phyloP scores from a whole-genome alignment of 768 basidiomycete genomes.

The Russula dissimulans region DNA sequence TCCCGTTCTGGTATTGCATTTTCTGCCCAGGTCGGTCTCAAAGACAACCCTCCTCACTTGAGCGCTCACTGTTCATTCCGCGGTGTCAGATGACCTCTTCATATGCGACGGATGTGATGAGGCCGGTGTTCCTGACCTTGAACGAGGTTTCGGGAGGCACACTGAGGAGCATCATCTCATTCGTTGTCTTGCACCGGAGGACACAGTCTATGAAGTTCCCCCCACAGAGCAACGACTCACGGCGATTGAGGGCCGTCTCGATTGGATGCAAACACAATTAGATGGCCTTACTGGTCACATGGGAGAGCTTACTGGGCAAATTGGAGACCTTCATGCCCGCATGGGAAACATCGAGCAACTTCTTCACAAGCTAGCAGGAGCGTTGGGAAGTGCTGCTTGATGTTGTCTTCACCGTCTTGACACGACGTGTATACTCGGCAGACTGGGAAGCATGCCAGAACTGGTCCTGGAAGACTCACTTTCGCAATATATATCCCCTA shows the following conservation, averaged over 20 bases:
- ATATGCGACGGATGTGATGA: background rate
- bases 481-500: too few species aligned
- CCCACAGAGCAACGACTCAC: background rate
- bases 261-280: background rate
- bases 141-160: background rate
- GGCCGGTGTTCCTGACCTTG: background rate
- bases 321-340: background rate
- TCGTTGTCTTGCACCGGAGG: conserved; percentile 2
- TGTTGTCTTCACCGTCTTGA: too few species aligned
- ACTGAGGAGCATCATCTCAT: conserved; percentile 1
- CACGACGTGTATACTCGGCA: too few species aligned
- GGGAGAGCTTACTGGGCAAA: background rate
- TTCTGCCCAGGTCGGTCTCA: conserved; percentile 20
- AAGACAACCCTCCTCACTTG: background rate
- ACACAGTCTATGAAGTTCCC: background rate
- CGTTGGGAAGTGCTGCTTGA: too few species aligned
- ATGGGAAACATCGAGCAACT: too few species aligned
- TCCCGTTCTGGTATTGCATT: conserved; percentile 28
- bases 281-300: background rate
- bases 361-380: too few species aligned
- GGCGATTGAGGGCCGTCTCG: background rate
- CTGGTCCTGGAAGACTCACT: too few species aligned
- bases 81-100: conserved; percentile 6
- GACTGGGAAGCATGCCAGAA: too few species aligned
- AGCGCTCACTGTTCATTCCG: background rate